These are phyloP conservation scores for Nitzschia sp. DNA, from an alignment of 108 stramenopile genomes.

Conservation along the genomic window DNA sequence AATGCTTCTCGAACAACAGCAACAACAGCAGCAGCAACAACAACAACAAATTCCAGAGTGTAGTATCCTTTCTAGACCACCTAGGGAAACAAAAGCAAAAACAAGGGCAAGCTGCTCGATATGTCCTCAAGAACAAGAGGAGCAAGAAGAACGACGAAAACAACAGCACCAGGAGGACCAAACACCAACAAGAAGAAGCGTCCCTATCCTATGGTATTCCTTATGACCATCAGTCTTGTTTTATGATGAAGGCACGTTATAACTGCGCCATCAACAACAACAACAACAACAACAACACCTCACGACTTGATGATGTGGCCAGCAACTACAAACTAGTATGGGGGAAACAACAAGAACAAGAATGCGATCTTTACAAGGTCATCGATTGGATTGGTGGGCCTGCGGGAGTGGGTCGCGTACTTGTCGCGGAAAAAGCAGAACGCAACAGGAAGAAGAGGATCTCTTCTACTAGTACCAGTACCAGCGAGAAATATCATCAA, in stretches of 20 bases:
- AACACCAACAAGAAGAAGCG: no score
- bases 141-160: no score
- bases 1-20: no score
- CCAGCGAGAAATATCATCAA: background rate
- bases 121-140: no score
- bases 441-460: background rate
- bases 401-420: constrained; percentile 1
- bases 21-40: no score
- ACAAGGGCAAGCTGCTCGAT: no score
- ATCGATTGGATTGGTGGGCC: constrained; percentile 16
- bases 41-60: no score
- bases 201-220: no score
- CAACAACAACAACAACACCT: background rate
- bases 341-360: background rate
- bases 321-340: background rate
- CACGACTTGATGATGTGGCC: background rate
- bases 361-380: constrained; percentile 3
- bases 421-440: background rate
- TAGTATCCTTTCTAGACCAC: no score
- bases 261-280: constrained; percentile 22
- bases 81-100: no score
- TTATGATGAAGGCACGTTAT: constrained; percentile 34
- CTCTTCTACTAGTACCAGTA: no score
- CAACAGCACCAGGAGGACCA: no score
- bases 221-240: constrained; percentile 18